These are phyloP conservation scores for Podospora australis DNA, from an alignment of 495 filamentous ascomycete genomes.

Conservation along the genomic window DNA sequence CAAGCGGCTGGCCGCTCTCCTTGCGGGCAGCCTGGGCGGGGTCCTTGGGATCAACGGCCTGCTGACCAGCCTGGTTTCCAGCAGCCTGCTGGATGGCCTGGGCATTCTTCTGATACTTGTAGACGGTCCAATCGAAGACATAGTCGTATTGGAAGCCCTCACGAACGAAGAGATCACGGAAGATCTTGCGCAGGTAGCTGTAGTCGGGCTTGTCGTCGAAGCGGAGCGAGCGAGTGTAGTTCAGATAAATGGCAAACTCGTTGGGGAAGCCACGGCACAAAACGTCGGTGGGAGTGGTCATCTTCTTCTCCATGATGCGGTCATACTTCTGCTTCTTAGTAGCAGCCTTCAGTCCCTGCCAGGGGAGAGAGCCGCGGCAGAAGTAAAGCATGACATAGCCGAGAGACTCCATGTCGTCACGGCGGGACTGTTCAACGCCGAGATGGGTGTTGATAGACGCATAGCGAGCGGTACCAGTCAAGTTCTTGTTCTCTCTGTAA, in stretches of 20 bases:
- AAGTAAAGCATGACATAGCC: conserved; percentile 99
- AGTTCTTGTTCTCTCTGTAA: conserved; percentile 99
- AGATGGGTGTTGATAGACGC: conserved; percentile 99
- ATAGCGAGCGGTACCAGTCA: conserved; percentile 98
- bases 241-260: conserved; percentile 98
- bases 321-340: conserved; percentile 99
- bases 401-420: conserved; percentile 99
- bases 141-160: conserved; percentile 99
- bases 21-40: conserved; percentile 54
- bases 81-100: conserved; percentile 49
- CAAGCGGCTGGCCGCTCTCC: conserved; percentile 50
- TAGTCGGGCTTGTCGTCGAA: conserved; percentile 99
- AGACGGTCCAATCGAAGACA: conserved; percentile 99
- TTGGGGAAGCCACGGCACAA: conserved; percentile 99
- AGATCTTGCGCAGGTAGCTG: conserved; percentile 99
- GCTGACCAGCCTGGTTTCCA: conserved; percentile 41
- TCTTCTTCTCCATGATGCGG: conserved; percentile 99
- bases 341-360: conserved; percentile 99
- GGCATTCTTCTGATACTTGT: conserved; percentile 99
- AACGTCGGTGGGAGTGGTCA: conserved; percentile 98
- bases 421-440: conserved; percentile 97
- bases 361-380: conserved; percentile 97
- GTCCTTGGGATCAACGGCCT: conserved; percentile 48
- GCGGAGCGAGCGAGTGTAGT: conserved; percentile 97
- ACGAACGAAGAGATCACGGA: conserved; percentile 98